These are phyloP conservation scores for Forsythia viridissima DNA, from an alignment of 257 asterid species.

Conservation along the genomic window DNA sequence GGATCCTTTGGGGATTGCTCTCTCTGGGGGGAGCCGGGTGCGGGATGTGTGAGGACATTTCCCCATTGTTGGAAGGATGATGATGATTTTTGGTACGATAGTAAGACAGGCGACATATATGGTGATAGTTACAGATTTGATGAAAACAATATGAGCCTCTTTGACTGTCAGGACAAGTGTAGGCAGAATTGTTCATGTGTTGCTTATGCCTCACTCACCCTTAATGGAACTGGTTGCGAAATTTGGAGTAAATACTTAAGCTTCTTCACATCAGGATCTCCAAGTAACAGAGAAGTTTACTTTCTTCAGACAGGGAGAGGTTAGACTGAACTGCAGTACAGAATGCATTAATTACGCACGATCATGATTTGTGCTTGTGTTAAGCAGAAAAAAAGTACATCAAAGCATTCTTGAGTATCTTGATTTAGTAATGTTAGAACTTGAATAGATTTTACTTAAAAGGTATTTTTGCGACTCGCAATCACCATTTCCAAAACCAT, in stretches of 20 bases:
- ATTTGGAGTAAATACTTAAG: background rate
- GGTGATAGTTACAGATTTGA: background rate
- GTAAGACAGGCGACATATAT: conserved; percentile 8
- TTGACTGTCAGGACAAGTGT: conserved; percentile 28
- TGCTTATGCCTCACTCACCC: conserved; percentile 18
- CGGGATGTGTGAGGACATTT: background rate
- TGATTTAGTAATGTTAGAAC: too few species aligned
- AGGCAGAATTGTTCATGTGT: conserved; percentile 20
- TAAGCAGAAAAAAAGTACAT: too few species aligned
- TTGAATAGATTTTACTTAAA: too few species aligned
- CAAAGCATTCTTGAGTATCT: too few species aligned
- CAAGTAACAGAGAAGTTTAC: background rate
- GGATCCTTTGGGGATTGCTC: background rate
- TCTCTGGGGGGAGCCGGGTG: background rate
- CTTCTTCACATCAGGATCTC: background rate
- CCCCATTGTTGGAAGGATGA: conserved; percentile 21
- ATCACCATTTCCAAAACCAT: too few species aligned
- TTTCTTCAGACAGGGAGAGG: conserved; percentile 4
- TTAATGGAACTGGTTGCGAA: conserved; percentile 15
- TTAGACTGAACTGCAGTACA: background rate
- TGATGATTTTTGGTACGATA: background rate
- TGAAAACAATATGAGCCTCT: conserved; percentile 19
- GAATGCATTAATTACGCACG: too few species aligned
- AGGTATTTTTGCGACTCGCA: too few species aligned
- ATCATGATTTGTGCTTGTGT: too few species aligned